Base-by-base conservation (phyloP, 345 rosid genomes). In the Dimocarpus longan region DNA sequence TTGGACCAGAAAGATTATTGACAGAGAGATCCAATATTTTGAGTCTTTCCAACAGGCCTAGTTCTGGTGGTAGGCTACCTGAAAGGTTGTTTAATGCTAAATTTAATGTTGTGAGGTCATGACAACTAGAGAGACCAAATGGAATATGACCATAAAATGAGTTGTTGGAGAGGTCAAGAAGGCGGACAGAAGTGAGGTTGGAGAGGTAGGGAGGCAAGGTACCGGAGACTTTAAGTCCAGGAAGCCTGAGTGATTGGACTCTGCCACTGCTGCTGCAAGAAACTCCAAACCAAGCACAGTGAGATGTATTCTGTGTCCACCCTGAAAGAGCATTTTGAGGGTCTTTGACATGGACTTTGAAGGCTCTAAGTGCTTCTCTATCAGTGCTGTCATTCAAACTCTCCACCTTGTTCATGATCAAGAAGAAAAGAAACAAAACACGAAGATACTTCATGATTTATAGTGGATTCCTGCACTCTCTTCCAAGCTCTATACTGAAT, bases 221-320 rank as follows among this genome's bases (percentile, higher is more conserved):
- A 57, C 76, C 67, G 1, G 13, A 18, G 60, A 73, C 32, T 50
- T 67, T 52, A 19, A 22, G 28, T 6, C 76, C 67, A 7, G 76
- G 15, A 11, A 57, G 76, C 11, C 5, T 59, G 42, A 73, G 66
- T 5, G 66, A 74, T 12, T 15, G 37, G 32, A 74, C 52, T 59
- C 28, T n/a, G 13, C 28, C 63, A 22, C 19, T 21, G 5, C 26
- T 40, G 66, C 9, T 57, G 69, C 78, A 80, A 26, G 68, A 54
- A 18, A 80, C 46, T 43, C 78, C 82, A 74, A 43, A 44, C 82
- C 82, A 80, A 21, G 44, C 68, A 66, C 78, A 80, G 66, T 80
- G 82, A 21, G 82, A 79, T 44, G 78, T 40, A 11, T 80, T 79
- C 1, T 32, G 78, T 8, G 76, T 73, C 83, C 86, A 75, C 3